Evolutionary conservation across 1,284 basidiomycete species (phyloP).

Genomic region (Fistulinella cinereoalba): DNA sequence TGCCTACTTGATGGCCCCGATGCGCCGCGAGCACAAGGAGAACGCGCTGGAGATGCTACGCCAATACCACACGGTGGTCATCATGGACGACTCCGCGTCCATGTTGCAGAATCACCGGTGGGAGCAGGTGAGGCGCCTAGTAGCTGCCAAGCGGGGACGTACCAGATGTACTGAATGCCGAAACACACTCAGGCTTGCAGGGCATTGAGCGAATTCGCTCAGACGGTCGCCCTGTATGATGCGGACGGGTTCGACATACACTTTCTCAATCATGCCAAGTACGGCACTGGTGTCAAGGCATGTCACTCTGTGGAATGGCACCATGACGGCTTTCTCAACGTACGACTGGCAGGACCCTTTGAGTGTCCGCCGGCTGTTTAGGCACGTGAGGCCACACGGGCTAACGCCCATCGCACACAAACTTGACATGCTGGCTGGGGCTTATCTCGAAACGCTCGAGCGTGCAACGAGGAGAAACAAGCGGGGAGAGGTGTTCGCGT

Average conservation of each 20-base stretch:
- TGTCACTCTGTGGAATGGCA: no score
- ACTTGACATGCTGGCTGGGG: conserved; percentile 45
- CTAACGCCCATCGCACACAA: conserved; percentile 49
- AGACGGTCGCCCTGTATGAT: conserved; percentile 41
- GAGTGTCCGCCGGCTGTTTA: conserved; percentile 42
- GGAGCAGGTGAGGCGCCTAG: conserved; percentile 48
- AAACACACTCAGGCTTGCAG: conserved; percentile 25
- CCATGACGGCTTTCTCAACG: no score
- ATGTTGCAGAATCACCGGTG: conserved; percentile 47
- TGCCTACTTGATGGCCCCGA: conserved; percentile 26
- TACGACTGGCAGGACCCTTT: conserved; percentile 23
- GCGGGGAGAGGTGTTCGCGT: conserved; percentile 28
- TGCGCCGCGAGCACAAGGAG: conserved; percentile 34
- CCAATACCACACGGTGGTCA: conserved; percentile 50
- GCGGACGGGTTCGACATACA: conserved; percentile 46
- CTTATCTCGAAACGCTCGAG: conserved; percentile 48
- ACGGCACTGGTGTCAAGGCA: conserved; percentile 18
- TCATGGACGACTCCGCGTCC: conserved; percentile 59
- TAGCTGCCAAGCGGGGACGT: no score
- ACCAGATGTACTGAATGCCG: conserved; percentile 1
- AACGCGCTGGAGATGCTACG: conserved; percentile 42
- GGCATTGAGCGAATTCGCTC: conserved; percentile 41
- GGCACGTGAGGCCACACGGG: conserved; percentile 42
- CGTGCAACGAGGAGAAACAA: conserved; percentile 29
- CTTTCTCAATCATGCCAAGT: conserved; percentile 41